Percentiles rank a stretch among this genome's conserved stretches.
These are phyloP conservation scores for Syzygium syzygioides DNA, from an alignment of 441 rosid genomes.

Conservation along the genomic window DNA sequence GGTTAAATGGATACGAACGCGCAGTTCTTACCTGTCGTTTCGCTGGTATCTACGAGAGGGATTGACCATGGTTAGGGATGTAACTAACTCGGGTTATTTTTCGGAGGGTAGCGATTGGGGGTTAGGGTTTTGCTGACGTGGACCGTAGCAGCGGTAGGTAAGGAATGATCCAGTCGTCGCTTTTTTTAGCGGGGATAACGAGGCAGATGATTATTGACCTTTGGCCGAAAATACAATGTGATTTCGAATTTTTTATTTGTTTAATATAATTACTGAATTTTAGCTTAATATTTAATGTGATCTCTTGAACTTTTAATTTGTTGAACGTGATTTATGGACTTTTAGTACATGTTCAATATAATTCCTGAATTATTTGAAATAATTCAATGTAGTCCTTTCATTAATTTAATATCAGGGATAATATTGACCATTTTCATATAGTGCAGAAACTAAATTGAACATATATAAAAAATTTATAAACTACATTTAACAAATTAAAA, in stretches of 20 bases:
- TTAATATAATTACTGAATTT: too few species aligned
- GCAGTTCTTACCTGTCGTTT: background rate
- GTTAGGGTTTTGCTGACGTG: background rate
- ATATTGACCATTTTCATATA: too few species aligned
- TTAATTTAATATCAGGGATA: too few species aligned
- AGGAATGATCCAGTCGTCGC: background rate
- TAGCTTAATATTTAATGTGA: accelerated
- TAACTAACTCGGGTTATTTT: background rate
- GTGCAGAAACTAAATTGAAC: accelerated
- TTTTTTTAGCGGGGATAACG: too few species aligned
- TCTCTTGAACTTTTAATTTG: too few species aligned
- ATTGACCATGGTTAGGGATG: background rate
- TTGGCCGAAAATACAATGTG: too few species aligned
- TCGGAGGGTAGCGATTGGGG: background rate
- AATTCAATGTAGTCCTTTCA: too few species aligned
- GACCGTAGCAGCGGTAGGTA: background rate
- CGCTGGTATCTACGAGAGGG: background rate
- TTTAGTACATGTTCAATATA: too few species aligned
- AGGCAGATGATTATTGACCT: accelerated
- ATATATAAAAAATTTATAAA: too few species aligned
- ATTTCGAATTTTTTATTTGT: too few species aligned
- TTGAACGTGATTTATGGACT: accelerated
- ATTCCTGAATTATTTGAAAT: too few species aligned
- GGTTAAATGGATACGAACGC: background rate
- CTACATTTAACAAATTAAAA: too few species aligned